Evolutionary conservation across 257 asterid species (phyloP).

Genomic region (Solanum etuberosum): DNA sequence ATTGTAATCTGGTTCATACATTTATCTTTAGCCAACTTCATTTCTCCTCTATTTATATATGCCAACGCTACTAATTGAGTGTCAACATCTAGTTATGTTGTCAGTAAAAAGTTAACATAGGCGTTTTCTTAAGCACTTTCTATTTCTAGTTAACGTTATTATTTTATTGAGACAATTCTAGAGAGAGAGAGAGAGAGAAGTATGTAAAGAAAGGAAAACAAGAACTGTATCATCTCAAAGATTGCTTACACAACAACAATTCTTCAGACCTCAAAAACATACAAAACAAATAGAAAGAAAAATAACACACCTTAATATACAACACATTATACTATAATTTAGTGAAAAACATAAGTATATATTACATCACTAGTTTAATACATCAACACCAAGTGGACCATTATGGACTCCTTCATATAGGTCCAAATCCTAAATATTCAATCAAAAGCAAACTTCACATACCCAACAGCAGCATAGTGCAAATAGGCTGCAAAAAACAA

Average conservation of each 20-base stretch:
- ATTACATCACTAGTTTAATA: background rate
- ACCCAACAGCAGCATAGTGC: slow-evolving; percentile 77
- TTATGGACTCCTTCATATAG: background rate
- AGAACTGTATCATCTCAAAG: background rate
- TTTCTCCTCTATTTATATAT: background rate
- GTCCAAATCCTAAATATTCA: background rate
- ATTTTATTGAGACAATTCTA: background rate
- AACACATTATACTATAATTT: background rate
- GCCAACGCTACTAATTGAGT: background rate
- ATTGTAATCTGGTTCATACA: background rate
- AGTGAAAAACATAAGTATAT: background rate
- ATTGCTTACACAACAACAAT: background rate
- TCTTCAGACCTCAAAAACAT: background rate
- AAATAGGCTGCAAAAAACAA: slow-evolving; percentile 37
- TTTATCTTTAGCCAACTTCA: background rate
- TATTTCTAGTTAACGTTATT: background rate
- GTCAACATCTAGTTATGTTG: background rate
- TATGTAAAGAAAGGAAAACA: background rate
- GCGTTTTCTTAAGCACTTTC: background rate
- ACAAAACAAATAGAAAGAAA: background rate
- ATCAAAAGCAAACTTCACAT: slow-evolving; percentile 40
- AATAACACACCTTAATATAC: background rate
- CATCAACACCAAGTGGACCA: background rate
- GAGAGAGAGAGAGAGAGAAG: background rate
- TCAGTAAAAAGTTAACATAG: background rate